These are phyloP conservation scores for Solanum tarapatanum DNA, from an alignment of 257 asterid genomes.

Conservation along the genomic window DNA sequence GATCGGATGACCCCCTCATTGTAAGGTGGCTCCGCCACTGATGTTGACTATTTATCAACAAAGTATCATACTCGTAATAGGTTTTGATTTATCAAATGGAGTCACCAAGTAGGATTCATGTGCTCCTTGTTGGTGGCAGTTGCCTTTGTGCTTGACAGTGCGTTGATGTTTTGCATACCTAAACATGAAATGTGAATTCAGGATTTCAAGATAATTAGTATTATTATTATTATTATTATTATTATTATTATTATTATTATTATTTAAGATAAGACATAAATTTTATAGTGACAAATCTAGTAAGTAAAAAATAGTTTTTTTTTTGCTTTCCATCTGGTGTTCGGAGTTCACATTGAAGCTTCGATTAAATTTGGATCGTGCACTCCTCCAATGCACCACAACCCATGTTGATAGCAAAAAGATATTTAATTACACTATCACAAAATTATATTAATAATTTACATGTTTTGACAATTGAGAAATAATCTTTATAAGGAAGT, in stretches of 20 bases:
- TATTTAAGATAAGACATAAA: background rate
- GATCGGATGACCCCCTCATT: too few relatives aligned
- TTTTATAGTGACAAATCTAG: background rate
- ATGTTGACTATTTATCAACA: background rate
- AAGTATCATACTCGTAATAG: background rate
- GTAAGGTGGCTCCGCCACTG: too few relatives aligned
- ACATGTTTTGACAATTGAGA: too few relatives aligned
- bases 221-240: background rate
- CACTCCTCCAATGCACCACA: too few relatives aligned
- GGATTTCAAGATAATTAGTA: background rate
- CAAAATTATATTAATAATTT: background rate
- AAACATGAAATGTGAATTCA: background rate
- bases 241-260: background rate
- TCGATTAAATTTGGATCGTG: too few relatives aligned
- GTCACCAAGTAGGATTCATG: background rate
- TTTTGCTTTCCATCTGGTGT: rapidly evolving
- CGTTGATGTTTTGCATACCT: background rate
- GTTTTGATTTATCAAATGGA: background rate
- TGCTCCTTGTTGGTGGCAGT: background rate
- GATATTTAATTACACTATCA: background rate
- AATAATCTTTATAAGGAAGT: background rate
- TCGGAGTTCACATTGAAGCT: too few relatives aligned
- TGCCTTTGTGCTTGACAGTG: background rate
- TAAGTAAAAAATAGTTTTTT: background rate
- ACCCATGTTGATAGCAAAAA: too few relatives aligned